Conservation (phyloP, 1,284 basidiomycete genomes). For the Phaffia rhodozyma region DNA sequence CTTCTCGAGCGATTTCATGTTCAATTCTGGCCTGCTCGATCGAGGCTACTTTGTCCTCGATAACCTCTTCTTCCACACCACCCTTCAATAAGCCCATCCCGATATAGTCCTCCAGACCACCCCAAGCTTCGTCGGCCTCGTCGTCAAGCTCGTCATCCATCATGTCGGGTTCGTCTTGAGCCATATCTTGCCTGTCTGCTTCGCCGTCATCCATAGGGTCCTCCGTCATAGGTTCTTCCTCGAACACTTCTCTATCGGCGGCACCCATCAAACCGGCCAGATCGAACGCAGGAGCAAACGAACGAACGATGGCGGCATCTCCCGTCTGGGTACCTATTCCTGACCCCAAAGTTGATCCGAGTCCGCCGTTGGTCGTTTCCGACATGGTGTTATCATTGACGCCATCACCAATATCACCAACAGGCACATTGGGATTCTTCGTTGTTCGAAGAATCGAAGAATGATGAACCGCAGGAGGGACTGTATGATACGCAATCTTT, state of each 20-base stretch:
- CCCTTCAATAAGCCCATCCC: slow-evolving; percentile 15
- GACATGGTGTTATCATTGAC: neutral
- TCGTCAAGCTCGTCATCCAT: slow-evolving; percentile 38
- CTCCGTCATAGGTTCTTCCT: slow-evolving; percentile 25
- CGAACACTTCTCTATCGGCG: slow-evolving; percentile 61
- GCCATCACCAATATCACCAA: slow-evolving; percentile 31
- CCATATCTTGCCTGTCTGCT: slow-evolving; percentile 8
- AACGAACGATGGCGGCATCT: slow-evolving; percentile 54
- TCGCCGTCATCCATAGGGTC: slow-evolving; percentile 35
- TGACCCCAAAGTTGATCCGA: neutral
- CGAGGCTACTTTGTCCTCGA: neutral
- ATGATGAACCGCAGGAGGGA: slow-evolving; percentile 63
- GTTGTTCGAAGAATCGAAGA: slow-evolving; percentile 46
- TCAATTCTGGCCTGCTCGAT: too few species aligned
- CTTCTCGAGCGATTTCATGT: neutral
- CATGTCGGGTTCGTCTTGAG: slow-evolving; percentile 21
- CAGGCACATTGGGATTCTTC: slow-evolving; percentile 39
- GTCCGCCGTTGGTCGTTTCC: too few species aligned
- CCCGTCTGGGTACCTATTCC: slow-evolving; percentile 32
- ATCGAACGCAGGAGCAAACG: slow-evolving; percentile 57
- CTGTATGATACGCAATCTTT: slow-evolving; percentile 79
- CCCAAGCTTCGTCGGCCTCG: slow-evolving; percentile 7
- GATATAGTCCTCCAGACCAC: slow-evolving; percentile 15
- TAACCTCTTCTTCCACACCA: slow-evolving; percentile 5
- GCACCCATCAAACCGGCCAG: slow-evolving; percentile 59